Conservation (phyloP, 2,329 filamentous ascomycete genomes). For the Coleophoma cylindrospora region DNA sequence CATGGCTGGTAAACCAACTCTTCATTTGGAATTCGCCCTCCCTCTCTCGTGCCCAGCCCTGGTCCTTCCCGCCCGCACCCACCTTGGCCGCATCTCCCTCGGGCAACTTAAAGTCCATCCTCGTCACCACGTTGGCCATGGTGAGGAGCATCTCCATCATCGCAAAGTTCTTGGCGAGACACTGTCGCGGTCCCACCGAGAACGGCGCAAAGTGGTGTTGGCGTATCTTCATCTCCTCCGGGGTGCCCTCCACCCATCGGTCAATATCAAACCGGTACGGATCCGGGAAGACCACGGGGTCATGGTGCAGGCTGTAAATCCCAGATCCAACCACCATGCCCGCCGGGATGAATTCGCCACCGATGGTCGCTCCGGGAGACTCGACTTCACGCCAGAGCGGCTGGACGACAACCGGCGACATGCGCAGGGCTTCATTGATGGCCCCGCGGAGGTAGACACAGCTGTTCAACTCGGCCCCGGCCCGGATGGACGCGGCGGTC, state of each 20-base stretch:
- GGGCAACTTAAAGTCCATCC: conserved; percentile 27
- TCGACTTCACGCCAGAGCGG: conserved; percentile 28
- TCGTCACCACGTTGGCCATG: conserved; percentile 14
- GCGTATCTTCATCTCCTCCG: conserved; percentile 16
- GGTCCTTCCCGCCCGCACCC: conserved; percentile 20
- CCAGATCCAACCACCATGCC: conserved; percentile 28
- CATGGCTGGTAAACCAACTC: conserved; percentile 68
- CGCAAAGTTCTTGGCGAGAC: conserved; percentile 27
- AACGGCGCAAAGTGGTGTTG: conserved; percentile 27
- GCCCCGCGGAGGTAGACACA: conserved; percentile 38
- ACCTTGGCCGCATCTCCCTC: conserved; percentile 40
- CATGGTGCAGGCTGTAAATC: conserved; percentile 30
- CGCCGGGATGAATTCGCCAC: conserved; percentile 27
- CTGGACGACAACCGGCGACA: conserved; percentile 35
- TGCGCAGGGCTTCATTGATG: conserved; percentile 40
- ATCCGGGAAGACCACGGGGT: conserved; percentile 22
- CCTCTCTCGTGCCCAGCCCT: conserved; percentile 49
- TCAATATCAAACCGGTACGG: conserved; percentile 26
- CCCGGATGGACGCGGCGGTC: conserved; percentile 21
- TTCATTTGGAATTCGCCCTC: conserved; percentile 61
- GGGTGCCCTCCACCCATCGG: conserved; percentile 23
- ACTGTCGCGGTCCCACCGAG: conserved; percentile 28
- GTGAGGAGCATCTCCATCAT: conserved; percentile 17
- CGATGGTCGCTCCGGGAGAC: conserved; percentile 21
- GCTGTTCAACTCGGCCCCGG: conserved; percentile 25